phyloP scores from a whole-genome alignment of 2,329 filamentous ascomycete genomes.

The Cercospora citrullina region DNA sequence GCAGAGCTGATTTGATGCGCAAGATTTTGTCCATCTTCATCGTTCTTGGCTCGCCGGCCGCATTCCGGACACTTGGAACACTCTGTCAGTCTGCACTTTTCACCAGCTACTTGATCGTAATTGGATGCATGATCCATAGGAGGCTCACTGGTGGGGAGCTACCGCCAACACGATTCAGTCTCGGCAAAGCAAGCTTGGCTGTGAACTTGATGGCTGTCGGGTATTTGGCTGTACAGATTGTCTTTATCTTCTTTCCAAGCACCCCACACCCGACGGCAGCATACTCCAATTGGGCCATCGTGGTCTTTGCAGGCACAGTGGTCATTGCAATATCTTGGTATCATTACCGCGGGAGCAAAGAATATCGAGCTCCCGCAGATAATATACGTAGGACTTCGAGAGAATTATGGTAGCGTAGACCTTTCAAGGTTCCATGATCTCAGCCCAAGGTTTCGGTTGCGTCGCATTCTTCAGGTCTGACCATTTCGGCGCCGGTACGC shows the following conservation, averaged over 20 bases:
- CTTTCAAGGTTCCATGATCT: conserved; percentile 1
- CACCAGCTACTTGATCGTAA: conserved; percentile 40
- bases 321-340: conserved; percentile 29
- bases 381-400: conserved; percentile 4
- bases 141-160: conserved; percentile 28
- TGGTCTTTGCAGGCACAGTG: conserved; percentile 30
- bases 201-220: conserved; percentile 32
- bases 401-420: neutral
- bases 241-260: conserved; percentile 31
- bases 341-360: conserved; percentile 27
- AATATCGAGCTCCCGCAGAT: conserved; percentile 29
- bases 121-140: conserved; percentile 33
- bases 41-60: conserved; percentile 28
- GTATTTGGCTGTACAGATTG: conserved; percentile 28
- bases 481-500: conserved; percentile 35
- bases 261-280: conserved; percentile 20
- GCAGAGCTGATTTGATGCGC: neutral
- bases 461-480: conserved; percentile 28
- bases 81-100: conserved; percentile 38
- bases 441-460: conserved; percentile 8
- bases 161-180: conserved; percentile 29
- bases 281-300: conserved; percentile 30
- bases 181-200: conserved; percentile 30
- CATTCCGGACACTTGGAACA: conserved; percentile 21
- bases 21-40: conserved; percentile 29